phyloP scores from a whole-genome alignment of 2,329 filamentous ascomycete genomes.

The Metarhizium robertsii region DNA sequence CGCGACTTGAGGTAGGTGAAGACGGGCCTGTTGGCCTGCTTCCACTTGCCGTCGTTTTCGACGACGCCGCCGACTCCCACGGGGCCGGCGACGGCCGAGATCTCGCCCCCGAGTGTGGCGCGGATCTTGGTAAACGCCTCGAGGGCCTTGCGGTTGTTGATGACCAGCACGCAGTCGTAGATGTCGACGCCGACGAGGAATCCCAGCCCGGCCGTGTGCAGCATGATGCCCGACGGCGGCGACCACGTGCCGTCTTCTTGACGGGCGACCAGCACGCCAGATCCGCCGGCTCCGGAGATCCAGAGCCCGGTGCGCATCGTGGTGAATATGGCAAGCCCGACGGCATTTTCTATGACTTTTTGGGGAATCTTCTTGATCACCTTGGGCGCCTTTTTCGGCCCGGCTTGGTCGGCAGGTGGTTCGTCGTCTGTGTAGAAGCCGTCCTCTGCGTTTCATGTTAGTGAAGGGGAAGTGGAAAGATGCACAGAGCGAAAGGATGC shows the following conservation, averaged over 20 bases:
- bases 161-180: constrained; percentile 79
- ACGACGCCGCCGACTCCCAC: constrained; percentile 63
- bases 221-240: constrained; percentile 69
- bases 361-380: constrained; percentile 44
- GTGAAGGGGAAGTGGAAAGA: neutral
- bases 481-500: neutral
- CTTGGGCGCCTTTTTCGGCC: constrained; percentile 29
- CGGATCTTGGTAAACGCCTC: constrained; percentile 66
- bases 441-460: constrained; percentile 31
- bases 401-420: constrained; percentile 16
- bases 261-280: constrained; percentile 54
- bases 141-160: constrained; percentile 67
- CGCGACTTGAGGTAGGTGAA: constrained; percentile 73
- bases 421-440: constrained; percentile 36
- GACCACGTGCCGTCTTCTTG: constrained; percentile 62
- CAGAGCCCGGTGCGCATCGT: constrained; percentile 58
- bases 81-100: constrained; percentile 62
- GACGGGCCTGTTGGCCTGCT: constrained; percentile 41
- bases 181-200: constrained; percentile 77
- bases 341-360: constrained; percentile 53
- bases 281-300: constrained; percentile 58
- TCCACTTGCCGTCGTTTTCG: constrained; percentile 43
- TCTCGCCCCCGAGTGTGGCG: constrained; percentile 66
- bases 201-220: constrained; percentile 69
- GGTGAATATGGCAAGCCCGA: constrained; percentile 62